These are phyloP conservation scores for Pestalotiopsis sp. DNA, from an alignment of 2,329 filamentous ascomycete species.

Conservation along the genomic window DNA sequence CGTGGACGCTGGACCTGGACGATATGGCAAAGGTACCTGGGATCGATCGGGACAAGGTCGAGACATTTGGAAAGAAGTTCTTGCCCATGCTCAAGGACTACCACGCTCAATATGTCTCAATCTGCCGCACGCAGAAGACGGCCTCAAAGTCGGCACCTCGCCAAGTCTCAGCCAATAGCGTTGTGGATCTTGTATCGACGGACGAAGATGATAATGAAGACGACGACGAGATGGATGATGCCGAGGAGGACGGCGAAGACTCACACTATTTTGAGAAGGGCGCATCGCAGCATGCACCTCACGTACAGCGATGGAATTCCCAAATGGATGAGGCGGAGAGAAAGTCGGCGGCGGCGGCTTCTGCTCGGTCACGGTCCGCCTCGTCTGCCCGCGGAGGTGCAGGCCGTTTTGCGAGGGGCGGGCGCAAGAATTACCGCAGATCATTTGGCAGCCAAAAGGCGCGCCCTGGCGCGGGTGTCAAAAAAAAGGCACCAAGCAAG, in stretches of 20 bases:
- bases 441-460: conserved; percentile 5
- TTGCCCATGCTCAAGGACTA: conserved; percentile 56
- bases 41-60: conserved; percentile 63
- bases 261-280: conserved; percentile 48
- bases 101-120: conserved; percentile 47
- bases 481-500: conserved; percentile 11
- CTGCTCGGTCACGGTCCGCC: conserved; percentile 2
- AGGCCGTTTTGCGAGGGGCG: conserved; percentile 3
- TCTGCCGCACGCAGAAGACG: conserved; percentile 39
- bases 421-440: conserved; percentile 8
- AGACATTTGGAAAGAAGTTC: conserved; percentile 60
- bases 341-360: conserved; percentile 2
- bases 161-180: conserved; percentile 30
- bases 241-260: conserved; percentile 31
- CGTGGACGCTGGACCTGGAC: conserved; percentile 61
- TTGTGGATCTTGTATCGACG: conserved; percentile 53
- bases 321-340: conserved; percentile 26
- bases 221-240: conserved; percentile 17
- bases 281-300: conserved; percentile 13
- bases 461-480: conserved; percentile 4
- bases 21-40: conserved; percentile 64
- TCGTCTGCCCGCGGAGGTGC: conserved; percentile 7
- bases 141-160: conserved; percentile 7
- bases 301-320: conserved; percentile 29
- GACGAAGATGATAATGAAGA: conserved; percentile 16